Percentiles rank a stretch among this genome's conserved stretches.
phyloP scores from a whole-genome alignment of 2,329 filamentous ascomycete genomes.

The Penicillium griseofulvum region DNA sequence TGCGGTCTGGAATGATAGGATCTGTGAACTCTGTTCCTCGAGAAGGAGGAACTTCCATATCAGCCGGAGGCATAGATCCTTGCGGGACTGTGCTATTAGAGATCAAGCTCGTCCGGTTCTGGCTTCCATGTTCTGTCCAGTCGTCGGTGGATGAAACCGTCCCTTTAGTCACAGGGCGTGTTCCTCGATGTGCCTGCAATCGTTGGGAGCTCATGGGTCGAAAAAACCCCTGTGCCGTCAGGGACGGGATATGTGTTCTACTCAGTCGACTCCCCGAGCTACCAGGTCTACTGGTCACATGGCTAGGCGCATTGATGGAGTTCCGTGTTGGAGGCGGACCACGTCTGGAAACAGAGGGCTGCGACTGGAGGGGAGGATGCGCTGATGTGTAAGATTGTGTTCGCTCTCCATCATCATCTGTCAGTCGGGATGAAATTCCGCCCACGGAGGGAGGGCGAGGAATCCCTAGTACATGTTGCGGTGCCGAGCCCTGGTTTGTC shows the following conservation, averaged over 20 bases:
- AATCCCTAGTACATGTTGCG: conserved; percentile 54
- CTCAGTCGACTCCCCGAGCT: conserved; percentile 66
- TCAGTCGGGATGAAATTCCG: conserved; percentile 68
- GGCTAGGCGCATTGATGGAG: conserved; percentile 44
- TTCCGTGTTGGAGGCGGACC: conserved; percentile 44
- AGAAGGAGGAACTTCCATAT: conserved; percentile 64
- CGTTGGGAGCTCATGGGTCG: conserved; percentile 95
- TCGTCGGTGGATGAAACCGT: conserved; percentile 41
- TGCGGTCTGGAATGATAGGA: conserved; percentile 65
- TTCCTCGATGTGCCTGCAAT: conserved; percentile 82
- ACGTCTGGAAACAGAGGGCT: conserved; percentile 58
- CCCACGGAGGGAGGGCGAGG: conserved; percentile 41
- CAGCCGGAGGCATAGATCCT: conserved; percentile 36
- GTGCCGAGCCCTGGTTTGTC: conserved; percentile 29
- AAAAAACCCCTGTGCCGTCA: conserved; percentile 90
- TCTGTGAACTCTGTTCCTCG: conserved; percentile 80
- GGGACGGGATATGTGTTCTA: conserved; percentile 82
- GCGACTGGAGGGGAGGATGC: conserved; percentile 54
- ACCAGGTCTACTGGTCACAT: conserved; percentile 51
- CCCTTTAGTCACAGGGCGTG: conserved; percentile 45
- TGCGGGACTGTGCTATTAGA: conserved; percentile 51
- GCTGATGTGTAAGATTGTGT: conserved; percentile 42
- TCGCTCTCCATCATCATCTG: conserved; percentile 56
- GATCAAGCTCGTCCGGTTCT: conserved; percentile 59
- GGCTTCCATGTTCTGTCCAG: conserved; percentile 46